Percentiles rank a stretch among this genome's conserved stretches.
Evolutionary conservation across 345 rosid species (phyloP).

Genomic region (Corchorus olitorius): DNA sequence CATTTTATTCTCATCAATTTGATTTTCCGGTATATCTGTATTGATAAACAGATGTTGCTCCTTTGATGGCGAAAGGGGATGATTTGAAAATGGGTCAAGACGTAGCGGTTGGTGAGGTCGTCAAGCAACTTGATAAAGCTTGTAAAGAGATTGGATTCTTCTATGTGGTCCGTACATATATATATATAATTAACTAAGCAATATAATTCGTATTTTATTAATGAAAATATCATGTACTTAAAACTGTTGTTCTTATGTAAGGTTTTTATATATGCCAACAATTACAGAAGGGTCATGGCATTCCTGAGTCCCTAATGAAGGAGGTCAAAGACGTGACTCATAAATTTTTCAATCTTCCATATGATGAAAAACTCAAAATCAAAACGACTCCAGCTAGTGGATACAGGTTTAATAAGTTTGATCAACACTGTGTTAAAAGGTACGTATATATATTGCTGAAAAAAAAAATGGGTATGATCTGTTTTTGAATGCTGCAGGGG

Average conservation of each 20-base stretch:
- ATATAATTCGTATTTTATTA: too few species aligned
- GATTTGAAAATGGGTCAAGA: conserved; percentile 64
- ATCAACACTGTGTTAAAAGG: too few species aligned
- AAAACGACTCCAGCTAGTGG: conserved; percentile 72
- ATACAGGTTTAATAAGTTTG: conserved; percentile 46
- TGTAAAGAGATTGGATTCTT: conserved; percentile 88
- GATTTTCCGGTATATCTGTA: not conserved
- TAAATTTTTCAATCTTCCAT: conserved; percentile 56
- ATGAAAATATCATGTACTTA: too few species aligned
- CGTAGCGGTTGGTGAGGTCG: conserved; percentile 54
- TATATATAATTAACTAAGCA: too few species aligned
- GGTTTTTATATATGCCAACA: too few species aligned
- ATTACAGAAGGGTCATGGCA: conserved; percentile 59
- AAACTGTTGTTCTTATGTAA: too few species aligned
- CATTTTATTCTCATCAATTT: too few species aligned
- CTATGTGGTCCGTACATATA: conserved; percentile 58
- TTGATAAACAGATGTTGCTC: conserved; percentile 54
- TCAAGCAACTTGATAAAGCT: conserved; percentile 63
- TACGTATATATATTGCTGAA: too few species aligned
- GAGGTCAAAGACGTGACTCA: conserved; percentile 43
- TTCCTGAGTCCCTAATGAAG: conserved; percentile 52
- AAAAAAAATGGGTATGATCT: too few species aligned
- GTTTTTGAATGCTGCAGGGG: conserved; percentile 54
- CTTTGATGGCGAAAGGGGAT: conserved; percentile 58
- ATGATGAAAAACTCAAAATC: conserved; percentile 61